These are phyloP conservation scores for Clitopilus hobsonii DNA, from an alignment of 768 basidiomycete species.

Conservation along the genomic window DNA sequence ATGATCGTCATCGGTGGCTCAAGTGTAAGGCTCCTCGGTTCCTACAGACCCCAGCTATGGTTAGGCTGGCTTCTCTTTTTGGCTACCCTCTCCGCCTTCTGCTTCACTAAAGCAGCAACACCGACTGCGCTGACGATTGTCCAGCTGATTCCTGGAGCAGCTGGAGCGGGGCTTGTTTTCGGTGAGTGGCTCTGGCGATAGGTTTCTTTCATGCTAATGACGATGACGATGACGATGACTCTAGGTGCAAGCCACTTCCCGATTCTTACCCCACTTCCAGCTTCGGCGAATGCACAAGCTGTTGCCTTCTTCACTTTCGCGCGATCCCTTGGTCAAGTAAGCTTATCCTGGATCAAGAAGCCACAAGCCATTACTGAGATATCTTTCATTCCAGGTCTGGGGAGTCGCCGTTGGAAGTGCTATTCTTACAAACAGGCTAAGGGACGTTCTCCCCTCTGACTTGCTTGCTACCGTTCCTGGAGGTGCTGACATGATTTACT, in stretches of 20 bases:
- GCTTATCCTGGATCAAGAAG: background rate
- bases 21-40: conserved; percentile 1
- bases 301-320: conserved; percentile 37
- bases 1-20: background rate
- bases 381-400: conserved; percentile 33
- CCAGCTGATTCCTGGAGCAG: conserved; percentile 5
- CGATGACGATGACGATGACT: background rate
- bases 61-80: conserved; percentile 5
- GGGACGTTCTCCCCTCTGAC: conserved; percentile 30
- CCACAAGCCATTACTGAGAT: background rate
- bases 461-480: conserved; percentile 28
- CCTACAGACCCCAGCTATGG: conserved; percentile 2
- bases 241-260: conserved; percentile 30
- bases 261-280: conserved; percentile 39
- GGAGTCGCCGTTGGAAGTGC: conserved; percentile 47
- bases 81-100: background rate
- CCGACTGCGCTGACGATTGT: background rate
- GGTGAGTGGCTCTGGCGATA: conserved; percentile 8
- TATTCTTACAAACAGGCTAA: conserved; percentile 48
- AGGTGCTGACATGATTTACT: conserved; percentile 39
- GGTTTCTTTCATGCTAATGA: background rate
- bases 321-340: conserved; percentile 29
- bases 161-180: conserved; percentile 7
- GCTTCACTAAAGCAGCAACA: background rate
- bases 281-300: conserved; percentile 36